These are phyloP conservation scores for Trypanosoma platydactyli DNA, from an alignment of 208 protist genomes.

Conservation along the genomic window DNA sequence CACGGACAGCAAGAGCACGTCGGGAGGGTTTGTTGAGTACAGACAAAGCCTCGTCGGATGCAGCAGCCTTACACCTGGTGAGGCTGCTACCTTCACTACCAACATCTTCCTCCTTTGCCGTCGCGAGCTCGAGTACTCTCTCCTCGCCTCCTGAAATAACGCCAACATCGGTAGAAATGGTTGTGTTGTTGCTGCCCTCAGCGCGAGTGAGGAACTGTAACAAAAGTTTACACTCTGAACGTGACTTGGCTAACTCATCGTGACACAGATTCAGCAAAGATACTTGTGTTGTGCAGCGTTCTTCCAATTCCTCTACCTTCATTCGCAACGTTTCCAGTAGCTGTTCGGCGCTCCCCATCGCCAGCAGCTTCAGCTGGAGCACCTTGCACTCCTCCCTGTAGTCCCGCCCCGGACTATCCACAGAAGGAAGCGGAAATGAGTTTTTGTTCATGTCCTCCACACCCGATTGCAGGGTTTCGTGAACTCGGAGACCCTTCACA, in stretches of 20 bases:
- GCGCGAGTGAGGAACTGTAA: neutral
- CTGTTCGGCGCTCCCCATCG: conserved; percentile 14
- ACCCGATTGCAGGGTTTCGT: neutral
- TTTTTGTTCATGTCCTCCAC: conserved; percentile 2
- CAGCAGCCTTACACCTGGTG: neutral
- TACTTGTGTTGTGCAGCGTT: conserved; percentile 17
- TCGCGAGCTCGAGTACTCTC: too few species aligned
- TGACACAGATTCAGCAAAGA: neutral
- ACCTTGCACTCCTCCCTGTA: conserved; percentile 35
- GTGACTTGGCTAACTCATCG: conserved; percentile 1
- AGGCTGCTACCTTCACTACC: neutral
- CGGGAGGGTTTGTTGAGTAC: neutral
- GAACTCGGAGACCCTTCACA: neutral
- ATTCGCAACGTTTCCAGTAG: conserved; percentile 7
- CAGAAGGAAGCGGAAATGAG: conserved; percentile 16
- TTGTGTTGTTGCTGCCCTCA: neutral
- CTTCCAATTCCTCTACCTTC: conserved; percentile 22
- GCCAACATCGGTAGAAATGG: neutral
- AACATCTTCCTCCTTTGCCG: neutral
- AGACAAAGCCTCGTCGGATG: too few species aligned
- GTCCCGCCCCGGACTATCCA: conserved; percentile 28
- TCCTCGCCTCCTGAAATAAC: neutral
- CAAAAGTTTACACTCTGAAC: conserved; percentile 14
- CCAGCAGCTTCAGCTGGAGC: conserved; percentile 21
- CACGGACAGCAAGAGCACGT: neutral